Conservation (phyloP, 2,329 filamentous ascomycete species). For the Fusarium coffeatum region DNA sequence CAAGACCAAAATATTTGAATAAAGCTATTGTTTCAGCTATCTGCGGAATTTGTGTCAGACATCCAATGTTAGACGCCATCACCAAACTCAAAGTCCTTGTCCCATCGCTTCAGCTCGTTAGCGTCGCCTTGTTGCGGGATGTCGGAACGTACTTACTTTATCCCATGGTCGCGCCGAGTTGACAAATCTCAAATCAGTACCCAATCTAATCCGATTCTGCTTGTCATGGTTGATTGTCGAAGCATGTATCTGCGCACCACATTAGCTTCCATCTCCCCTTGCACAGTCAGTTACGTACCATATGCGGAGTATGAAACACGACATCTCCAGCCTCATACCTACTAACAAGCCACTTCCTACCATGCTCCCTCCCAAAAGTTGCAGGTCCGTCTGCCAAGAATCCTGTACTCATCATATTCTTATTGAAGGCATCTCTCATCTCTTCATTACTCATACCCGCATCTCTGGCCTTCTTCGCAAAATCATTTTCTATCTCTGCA, state of each 20-base stretch:
- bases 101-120: background rate
- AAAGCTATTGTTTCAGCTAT: background rate
- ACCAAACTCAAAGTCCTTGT: conserved; percentile 6
- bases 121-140: background rate
- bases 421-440: conserved; percentile 64
- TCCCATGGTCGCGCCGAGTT: conserved; percentile 2
- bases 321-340: conserved; percentile 58
- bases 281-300: conserved; percentile 27
- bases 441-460: conserved; percentile 65
- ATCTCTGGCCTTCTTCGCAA: conserved; percentile 60
- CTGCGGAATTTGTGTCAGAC: background rate
- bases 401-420: conserved; percentile 69
- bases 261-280: background rate
- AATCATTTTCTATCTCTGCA: conserved; percentile 61
- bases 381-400: conserved; percentile 63
- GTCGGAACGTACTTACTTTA: background rate
- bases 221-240: conserved; percentile 66
- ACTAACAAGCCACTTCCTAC: conserved; percentile 52
- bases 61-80: background rate
- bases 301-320: conserved; percentile 54
- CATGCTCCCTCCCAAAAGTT: conserved; percentile 49
- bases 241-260: conserved; percentile 61
- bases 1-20: background rate
- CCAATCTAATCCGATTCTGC: conserved; percentile 63
- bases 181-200: conserved; percentile 67